Evolutionary conservation across 2,329 filamentous ascomycete species (phyloP).

Genomic region (Diaporthe sp.): DNA sequence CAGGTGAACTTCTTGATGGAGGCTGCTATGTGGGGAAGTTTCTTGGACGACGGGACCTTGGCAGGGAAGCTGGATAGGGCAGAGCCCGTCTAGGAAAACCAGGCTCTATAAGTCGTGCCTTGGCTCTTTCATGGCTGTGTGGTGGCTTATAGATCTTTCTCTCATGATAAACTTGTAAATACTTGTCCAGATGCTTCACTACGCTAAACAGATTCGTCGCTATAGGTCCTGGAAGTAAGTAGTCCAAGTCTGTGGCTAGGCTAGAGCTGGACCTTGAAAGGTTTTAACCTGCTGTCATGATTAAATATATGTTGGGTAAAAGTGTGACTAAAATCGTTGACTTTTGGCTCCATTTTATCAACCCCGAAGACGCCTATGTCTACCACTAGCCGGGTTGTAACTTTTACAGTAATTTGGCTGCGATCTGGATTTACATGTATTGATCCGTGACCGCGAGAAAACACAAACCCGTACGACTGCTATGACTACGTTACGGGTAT

Average conservation of each 20-base stretch:
- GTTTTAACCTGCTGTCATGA: too few species aligned
- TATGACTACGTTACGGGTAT: neutral
- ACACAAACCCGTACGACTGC: neutral
- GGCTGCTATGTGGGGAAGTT: conserved; percentile 27
- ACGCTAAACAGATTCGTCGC: too few species aligned
- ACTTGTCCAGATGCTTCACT: too few species aligned
- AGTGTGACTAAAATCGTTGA: neutral
- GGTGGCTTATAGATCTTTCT: neutral
- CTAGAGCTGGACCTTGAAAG: too few species aligned
- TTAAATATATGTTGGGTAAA: too few species aligned
- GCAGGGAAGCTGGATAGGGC: conserved; percentile 7
- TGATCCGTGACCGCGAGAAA: neutral
- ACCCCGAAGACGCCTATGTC: neutral
- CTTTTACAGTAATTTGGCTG: neutral
- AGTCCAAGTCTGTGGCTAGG: too few species aligned
- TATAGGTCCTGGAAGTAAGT: too few species aligned
- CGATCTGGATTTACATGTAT: neutral
- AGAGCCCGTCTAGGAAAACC: neutral
- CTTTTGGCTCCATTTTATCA: neutral
- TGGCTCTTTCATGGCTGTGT: neutral
- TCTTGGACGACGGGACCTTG: conserved; percentile 22
- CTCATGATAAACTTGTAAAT: too few species aligned
- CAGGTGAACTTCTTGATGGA: conserved; percentile 33
- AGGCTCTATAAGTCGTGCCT: neutral
- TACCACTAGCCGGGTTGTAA: neutral